Conservation (phyloP, 495 filamentous ascomycete genomes). For the Bacidia rubella region DNA sequence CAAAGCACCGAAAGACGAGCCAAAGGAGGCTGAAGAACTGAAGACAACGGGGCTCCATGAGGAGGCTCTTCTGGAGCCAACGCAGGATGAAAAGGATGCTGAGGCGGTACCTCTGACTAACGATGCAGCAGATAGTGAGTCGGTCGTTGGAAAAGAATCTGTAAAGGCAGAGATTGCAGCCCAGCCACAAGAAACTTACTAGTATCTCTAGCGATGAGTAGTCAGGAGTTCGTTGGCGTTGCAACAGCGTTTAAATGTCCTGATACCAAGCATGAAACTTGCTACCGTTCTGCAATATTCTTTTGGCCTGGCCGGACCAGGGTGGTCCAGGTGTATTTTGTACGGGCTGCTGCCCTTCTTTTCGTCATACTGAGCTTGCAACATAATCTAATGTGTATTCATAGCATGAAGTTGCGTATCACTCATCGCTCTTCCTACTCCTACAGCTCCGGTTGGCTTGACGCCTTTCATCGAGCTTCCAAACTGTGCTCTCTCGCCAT, state of each 20-base stretch:
- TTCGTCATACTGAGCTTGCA: neutral
- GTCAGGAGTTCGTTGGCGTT: neutral
- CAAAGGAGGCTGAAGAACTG: constrained; percentile 2
- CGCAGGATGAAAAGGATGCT: constrained; percentile 9
- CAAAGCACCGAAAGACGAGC: constrained; percentile 5
- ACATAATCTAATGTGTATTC: neutral
- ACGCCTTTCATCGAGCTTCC: no score
- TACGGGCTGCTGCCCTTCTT: neutral
- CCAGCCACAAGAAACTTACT: neutral
- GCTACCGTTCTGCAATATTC: neutral
- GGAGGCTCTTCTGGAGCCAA: no score
- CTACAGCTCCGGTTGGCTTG: no score
- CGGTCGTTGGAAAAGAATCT: neutral
- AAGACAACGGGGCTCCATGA: neutral
- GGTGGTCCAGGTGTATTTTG: neutral
- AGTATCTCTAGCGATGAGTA: neutral
- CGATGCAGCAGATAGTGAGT: neutral
- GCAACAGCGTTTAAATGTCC: neutral
- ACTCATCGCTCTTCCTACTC: neutral
- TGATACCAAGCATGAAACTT: neutral
- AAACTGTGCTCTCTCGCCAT: no score
- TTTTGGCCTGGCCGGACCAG: neutral
- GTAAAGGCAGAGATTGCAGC: neutral
- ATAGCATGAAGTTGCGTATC: neutral
- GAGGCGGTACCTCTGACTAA: neutral